Base-by-base conservation (phyloP, 208 protist genomes). In the Trichomonas gallinae region DNA sequence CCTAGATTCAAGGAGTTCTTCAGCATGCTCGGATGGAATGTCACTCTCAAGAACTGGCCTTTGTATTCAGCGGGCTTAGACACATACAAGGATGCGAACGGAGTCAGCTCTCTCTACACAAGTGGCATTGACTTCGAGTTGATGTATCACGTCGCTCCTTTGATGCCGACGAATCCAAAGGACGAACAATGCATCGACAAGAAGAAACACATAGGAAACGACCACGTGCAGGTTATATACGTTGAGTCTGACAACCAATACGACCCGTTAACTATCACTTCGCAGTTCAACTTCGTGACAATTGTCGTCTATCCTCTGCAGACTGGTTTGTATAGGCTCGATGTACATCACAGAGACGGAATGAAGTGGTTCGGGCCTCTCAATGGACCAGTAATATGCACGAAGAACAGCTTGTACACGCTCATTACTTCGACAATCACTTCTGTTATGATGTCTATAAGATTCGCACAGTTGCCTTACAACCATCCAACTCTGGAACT, bases 271-370 rank as follows among this genome's bases (percentile, higher is more conserved):
- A 85, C 34, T 1, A 85, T 85, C 42, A 40, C 26, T 34, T 40
- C n/a, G 11, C 81, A 85, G 11, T 40, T 34, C 34, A 85, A 85
- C n/a, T 40, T 40, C 17, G 81, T 40, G 0, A 34, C 26, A 10
- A 40, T 85, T 40, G 42, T 85, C 2, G 34, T 85, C 42, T 40
- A 85, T 85, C 81, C 81, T 36, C 82, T 98, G n/a, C 36, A 96
- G 17, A 98, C 98, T 96, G 97, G 96, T 13, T 96, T 98, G 0
- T 98, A 97, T 42, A 46, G 97, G 34, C 87, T 98, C 31, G 89
- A 96, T 46, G 97, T 98, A 36, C 96, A 96, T 87, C 38, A 45
- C 40, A 97, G 98, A 97, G 45, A 85, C 49, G 58, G 96, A 46
- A 96, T 82, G 48, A 42, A 51, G 4, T 63, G 51, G 21, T 98